A percentile compares a stretch with the other conserved stretches of the same genome.
phyloP scores from a whole-genome alignment of 2,329 filamentous ascomycete genomes.

The Fusarium longipes region DNA sequence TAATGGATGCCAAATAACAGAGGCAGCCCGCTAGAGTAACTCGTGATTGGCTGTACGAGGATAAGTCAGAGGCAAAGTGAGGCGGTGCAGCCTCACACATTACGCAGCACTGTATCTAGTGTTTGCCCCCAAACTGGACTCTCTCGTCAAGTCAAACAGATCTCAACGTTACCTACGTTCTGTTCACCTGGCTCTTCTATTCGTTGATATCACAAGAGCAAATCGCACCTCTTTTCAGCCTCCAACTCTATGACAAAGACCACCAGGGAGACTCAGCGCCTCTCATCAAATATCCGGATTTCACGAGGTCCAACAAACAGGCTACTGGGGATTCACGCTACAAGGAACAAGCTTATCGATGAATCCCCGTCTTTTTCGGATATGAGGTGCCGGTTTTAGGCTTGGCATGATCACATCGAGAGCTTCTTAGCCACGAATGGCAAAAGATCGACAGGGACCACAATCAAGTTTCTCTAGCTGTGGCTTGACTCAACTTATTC shows the following conservation, averaged over 20 bases:
- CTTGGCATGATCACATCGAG: slow-evolving; percentile 22
- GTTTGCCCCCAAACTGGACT: slow-evolving; percentile 2
- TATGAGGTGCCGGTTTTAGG: slow-evolving; percentile 22
- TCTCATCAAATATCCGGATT: slow-evolving; percentile 1
- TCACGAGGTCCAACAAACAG: slow-evolving; percentile 29
- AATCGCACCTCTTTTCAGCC: too few relatives aligned
- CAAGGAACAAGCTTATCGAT: slow-evolving; percentile 34
- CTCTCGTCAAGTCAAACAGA: background rate
- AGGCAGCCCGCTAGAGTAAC: slow-evolving; percentile 8
- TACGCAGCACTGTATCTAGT: background rate
- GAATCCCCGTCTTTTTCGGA: slow-evolving; percentile 27
- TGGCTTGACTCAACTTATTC: slow-evolving; percentile 14
- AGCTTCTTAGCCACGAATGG: background rate
- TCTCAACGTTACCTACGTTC: slow-evolving; percentile 23
- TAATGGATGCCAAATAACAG: slow-evolving; percentile 8
- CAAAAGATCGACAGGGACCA: slow-evolving; percentile 26
- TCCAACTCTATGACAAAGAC: background rate
- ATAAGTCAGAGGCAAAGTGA: slow-evolving; percentile 35
- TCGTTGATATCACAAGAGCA: background rate
- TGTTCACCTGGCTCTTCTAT: background rate
- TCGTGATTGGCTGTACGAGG: slow-evolving; percentile 28
- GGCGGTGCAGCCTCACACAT: slow-evolving; percentile 27
- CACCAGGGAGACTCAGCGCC: background rate
- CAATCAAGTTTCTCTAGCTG: slow-evolving; percentile 19
- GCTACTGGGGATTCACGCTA: slow-evolving; percentile 26